These are phyloP conservation scores for Ogataea populi-albae DNA, from an alignment of 805 yeast species.

Conservation along the genomic window DNA sequence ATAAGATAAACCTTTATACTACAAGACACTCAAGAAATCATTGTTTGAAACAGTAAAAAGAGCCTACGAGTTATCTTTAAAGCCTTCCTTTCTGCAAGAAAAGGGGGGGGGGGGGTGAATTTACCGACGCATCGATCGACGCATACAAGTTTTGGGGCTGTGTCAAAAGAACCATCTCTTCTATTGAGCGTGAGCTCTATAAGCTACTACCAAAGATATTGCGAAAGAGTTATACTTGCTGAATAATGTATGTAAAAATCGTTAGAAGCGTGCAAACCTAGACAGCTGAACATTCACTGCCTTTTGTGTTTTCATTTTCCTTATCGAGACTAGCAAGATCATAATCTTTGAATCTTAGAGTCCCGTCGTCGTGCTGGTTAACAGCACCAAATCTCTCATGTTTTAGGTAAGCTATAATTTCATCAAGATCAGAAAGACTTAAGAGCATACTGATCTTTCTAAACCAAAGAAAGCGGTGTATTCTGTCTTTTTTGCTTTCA, in stretches of 20 bases:
- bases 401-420: conserved; percentile 19
- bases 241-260: too few relatives aligned
- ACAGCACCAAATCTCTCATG: conserved; percentile 12
- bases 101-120: not conserved
- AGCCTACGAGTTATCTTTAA: conserved; percentile 2
- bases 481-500: conserved; percentile 45
- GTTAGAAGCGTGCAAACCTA: too few relatives aligned
- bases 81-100: too few relatives aligned
- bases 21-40: not conserved
- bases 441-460: conserved; percentile 34
- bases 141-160: too few relatives aligned
- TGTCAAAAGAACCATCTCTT: too few relatives aligned
- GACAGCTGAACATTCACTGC: too few relatives aligned
- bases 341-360: not conserved
- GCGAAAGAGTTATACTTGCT: too few relatives aligned
- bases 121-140: conserved; percentile 1
- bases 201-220: too few relatives aligned
- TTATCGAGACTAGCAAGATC: not conserved
- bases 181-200: too few relatives aligned
- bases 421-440: conserved; percentile 23
- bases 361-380: conserved; percentile 3
- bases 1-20: conserved; percentile 4
- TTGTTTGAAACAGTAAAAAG: conserved; percentile 4
- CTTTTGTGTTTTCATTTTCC: not conserved
- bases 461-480: conserved; percentile 58